phyloP scores from a whole-genome alignment of 768 basidiomycete genomes.

The Agaricus blazei region DNA sequence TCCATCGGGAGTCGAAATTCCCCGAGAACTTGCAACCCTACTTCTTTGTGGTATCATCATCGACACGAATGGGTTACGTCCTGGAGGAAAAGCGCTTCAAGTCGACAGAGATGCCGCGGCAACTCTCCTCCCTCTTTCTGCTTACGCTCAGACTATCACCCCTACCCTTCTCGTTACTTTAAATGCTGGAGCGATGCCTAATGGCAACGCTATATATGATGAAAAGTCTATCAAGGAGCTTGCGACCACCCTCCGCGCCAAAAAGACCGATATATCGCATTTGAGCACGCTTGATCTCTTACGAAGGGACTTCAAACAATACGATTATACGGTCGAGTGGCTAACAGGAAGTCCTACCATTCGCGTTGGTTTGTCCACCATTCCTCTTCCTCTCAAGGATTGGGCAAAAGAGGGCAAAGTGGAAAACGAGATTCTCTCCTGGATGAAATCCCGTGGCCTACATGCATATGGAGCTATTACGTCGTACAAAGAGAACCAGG shows the following conservation, averaged over 20 bases:
- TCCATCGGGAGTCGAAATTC: conserved; percentile 29
- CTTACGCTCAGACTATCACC: conserved; percentile 27
- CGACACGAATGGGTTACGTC: conserved; percentile 79
- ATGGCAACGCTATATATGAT: conserved; percentile 27
- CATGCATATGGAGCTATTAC: conserved; percentile 79
- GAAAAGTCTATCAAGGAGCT: conserved; percentile 44
- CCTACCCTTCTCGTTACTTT: conserved; percentile 12
- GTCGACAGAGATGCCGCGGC: conserved; percentile 61
- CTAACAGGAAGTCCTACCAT: conserved; percentile 31
- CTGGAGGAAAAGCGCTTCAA: conserved; percentile 68
- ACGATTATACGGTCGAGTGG: conserved; percentile 46
- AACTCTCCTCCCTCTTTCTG: conserved; percentile 59
- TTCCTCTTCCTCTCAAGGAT: conserved; percentile 61
- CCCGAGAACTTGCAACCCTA: conserved; percentile 68
- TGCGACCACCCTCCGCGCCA: conserved; percentile 37
- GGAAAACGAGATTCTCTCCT: conserved; percentile 37
- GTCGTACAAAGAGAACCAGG: conserved; percentile 41
- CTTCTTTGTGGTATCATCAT: conserved; percentile 78
- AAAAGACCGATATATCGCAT: conserved; percentile 66
- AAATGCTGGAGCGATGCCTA: conserved; percentile 1
- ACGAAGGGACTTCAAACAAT: conserved; percentile 95
- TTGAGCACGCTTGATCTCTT: conserved; percentile 74
- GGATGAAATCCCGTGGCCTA: conserved; percentile 63
- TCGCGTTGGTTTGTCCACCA: conserved; percentile 75
- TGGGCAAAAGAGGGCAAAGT: conserved; percentile 47